A percentile compares a stretch with the other conserved stretches of the same genome.
Evolutionary conservation across 2,329 filamentous ascomycete genomes (phyloP).

Genomic region (Ceratocystis ficicola): DNA sequence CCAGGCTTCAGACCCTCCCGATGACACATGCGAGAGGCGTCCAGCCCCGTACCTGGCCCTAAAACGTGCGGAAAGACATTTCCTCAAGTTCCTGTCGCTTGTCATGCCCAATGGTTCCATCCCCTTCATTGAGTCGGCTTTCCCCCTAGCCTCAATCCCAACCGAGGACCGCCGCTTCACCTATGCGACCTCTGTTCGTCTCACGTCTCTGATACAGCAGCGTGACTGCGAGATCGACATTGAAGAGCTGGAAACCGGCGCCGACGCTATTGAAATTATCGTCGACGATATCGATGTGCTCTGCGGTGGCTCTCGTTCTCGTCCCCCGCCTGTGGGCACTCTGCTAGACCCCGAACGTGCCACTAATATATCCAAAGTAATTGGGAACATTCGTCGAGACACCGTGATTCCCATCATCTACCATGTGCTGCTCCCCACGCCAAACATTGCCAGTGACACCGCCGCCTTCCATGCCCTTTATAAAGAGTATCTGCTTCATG

Average conservation of each 20-base stretch:
- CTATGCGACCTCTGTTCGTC: slow-evolving; percentile 50
- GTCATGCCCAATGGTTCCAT: slow-evolving; percentile 43
- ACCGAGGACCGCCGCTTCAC: slow-evolving; percentile 52
- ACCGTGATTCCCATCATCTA: slow-evolving; percentile 49
- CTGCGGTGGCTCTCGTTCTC: slow-evolving; percentile 15
- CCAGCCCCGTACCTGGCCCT: slow-evolving; percentile 52
- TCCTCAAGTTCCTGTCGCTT: slow-evolving; percentile 54
- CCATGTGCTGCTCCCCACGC: slow-evolving; percentile 34
- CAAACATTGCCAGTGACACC: slow-evolving; percentile 20
- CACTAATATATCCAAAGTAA: slow-evolving; percentile 43
- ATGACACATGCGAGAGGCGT: slow-evolving; percentile 28
- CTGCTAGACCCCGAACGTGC: slow-evolving; percentile 30
- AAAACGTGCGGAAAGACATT: slow-evolving; percentile 56
- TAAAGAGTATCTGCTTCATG: slow-evolving; percentile 46
- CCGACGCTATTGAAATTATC: slow-evolving; percentile 54
- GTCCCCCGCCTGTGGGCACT: slow-evolving; percentile 17
- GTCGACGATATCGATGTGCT: slow-evolving; percentile 28
- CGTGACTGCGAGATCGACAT: slow-evolving; percentile 40
- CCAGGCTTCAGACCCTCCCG: slow-evolving; percentile 16
- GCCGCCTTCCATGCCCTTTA: slow-evolving; percentile 32
- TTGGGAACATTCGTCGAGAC: slow-evolving; percentile 50
- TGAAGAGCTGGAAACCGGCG: slow-evolving; percentile 52
- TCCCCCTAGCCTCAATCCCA: slow-evolving; percentile 50
- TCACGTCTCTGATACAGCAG: slow-evolving; percentile 42
- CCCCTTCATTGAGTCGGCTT: slow-evolving; percentile 50